These are phyloP conservation scores for Neonectria sp. DNA, from an alignment of 2,329 filamentous ascomycete species.

Conservation along the genomic window DNA sequence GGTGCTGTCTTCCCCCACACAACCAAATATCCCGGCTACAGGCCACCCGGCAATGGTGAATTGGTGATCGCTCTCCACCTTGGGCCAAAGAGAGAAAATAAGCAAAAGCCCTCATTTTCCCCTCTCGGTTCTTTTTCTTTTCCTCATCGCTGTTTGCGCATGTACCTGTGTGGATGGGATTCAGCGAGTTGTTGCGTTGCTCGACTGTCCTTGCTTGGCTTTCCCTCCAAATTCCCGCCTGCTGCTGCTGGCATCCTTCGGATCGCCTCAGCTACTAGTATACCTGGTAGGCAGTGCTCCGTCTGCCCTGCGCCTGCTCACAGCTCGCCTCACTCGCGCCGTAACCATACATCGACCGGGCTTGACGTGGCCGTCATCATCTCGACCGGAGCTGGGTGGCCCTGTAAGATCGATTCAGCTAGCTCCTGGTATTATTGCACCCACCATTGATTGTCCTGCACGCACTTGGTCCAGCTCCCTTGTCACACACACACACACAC, in stretches of 20 bases:
- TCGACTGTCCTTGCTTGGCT: neutral
- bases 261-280: neutral
- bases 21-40: slow-evolving; percentile 10
- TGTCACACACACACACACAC: too few species aligned
- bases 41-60: slow-evolving; percentile 11
- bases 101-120: neutral
- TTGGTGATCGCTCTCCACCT: slow-evolving; percentile 26
- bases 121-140: neutral
- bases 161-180: neutral
- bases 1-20: slow-evolving; percentile 8
- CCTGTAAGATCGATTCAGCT: slow-evolving; percentile 23
- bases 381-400: slow-evolving; percentile 18
- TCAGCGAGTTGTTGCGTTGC: neutral
- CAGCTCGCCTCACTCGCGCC: slow-evolving; percentile 17
- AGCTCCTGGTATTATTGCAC: slow-evolving; percentile 4
- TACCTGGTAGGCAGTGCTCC: neutral
- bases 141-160: neutral
- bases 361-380: slow-evolving; percentile 30
- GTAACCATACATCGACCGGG: slow-evolving; percentile 9
- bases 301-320: neutral
- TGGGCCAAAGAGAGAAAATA: slow-evolving; percentile 19
- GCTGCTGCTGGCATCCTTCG: slow-evolving; percentile 5
- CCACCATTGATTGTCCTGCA: slow-evolving; percentile 7
- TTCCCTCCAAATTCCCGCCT: slow-evolving; percentile 8
- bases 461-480: neutral